Conservation (phyloP, 23 red algal species). For the Gracilaria domingensis region DNA sequence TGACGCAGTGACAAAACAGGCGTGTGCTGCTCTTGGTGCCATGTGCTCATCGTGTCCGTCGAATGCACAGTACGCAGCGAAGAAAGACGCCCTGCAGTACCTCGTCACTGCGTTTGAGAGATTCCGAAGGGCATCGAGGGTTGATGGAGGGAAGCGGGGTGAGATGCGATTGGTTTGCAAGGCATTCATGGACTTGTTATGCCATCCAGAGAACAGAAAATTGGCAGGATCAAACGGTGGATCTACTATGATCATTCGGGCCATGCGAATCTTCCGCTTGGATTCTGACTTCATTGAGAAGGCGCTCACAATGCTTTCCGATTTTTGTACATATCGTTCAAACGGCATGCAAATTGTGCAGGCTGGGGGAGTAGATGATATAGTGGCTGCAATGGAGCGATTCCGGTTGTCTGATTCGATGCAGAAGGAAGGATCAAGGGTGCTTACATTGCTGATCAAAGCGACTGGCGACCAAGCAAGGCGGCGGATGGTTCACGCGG, state of each 20-base stretch:
- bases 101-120: constrained; percentile 69
- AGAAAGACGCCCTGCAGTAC: constrained; percentile 52
- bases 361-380: constrained; percentile 66
- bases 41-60: constrained; percentile 69
- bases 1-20: constrained; percentile 77
- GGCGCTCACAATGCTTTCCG: constrained; percentile 42
- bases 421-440: constrained; percentile 65
- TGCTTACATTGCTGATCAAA: constrained; percentile 60
- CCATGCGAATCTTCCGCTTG: constrained; percentile 75
- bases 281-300: constrained; percentile 72
- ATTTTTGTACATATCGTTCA: constrained; percentile 69
- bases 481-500: constrained; percentile 61
- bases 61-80: constrained; percentile 64
- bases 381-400: constrained; percentile 72
- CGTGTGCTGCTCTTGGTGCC: constrained; percentile 66
- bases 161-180: constrained; percentile 77
- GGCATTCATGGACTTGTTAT: constrained; percentile 76
- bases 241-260: constrained; percentile 68
- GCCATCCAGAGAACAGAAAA: constrained; percentile 65
- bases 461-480: constrained; percentile 68
- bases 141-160: constrained; percentile 67
- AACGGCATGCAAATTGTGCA: constrained; percentile 72
- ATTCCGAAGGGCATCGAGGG: constrained; percentile 54
- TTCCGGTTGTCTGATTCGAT: constrained; percentile 51
- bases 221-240: constrained; percentile 57